Percentiles rank a stretch among this genome's conserved stretches.
These are phyloP conservation scores for Apiospora phragmitis DNA, from an alignment of 2,329 filamentous ascomycete species.

Conservation along the genomic window DNA sequence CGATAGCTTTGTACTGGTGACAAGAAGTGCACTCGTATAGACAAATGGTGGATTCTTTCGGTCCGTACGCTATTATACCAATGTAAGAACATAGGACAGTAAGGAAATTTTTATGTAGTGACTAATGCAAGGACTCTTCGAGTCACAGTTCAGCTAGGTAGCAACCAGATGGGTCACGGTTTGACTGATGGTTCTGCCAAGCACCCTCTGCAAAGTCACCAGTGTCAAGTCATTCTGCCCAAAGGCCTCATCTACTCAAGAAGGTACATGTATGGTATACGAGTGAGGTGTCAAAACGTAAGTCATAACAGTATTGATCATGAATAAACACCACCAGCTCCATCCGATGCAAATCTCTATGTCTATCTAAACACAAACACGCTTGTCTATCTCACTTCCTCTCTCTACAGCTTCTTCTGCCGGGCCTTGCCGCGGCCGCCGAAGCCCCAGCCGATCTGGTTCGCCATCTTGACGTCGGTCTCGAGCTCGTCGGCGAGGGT, in stretches of 20 bases:
- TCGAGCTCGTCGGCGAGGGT: slow-evolving; percentile 55
- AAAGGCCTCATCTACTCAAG: too few species aligned
- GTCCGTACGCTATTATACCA: neutral
- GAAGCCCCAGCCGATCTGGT: slow-evolving; percentile 59
- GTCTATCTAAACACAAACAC: neutral
- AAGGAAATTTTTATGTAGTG: too few species aligned
- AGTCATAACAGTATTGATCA: neutral
- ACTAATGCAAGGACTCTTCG: too few species aligned
- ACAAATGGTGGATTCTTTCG: neutral
- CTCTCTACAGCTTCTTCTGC: slow-evolving; percentile 10
- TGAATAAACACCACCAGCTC: slow-evolving; percentile 3
- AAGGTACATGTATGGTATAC: too few species aligned
- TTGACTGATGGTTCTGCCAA: too few species aligned
- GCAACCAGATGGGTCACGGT: too few species aligned
- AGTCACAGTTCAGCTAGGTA: too few species aligned
- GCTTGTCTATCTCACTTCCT: neutral
- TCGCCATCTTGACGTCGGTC: slow-evolving; percentile 45
- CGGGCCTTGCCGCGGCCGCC: slow-evolving; percentile 35
- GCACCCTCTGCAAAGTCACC: too few species aligned
- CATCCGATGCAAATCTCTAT: neutral
- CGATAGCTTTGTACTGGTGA: neutral
- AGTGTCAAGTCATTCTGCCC: too few species aligned
- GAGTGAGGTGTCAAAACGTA: neutral
- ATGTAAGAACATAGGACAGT: neutral
- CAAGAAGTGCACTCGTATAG: neutral